Percentiles rank a stretch among this genome's conserved stretches.
phyloP scores from a whole-genome alignment of 2,329 filamentous ascomycete species.

The Talaromyces amestolkiae region DNA sequence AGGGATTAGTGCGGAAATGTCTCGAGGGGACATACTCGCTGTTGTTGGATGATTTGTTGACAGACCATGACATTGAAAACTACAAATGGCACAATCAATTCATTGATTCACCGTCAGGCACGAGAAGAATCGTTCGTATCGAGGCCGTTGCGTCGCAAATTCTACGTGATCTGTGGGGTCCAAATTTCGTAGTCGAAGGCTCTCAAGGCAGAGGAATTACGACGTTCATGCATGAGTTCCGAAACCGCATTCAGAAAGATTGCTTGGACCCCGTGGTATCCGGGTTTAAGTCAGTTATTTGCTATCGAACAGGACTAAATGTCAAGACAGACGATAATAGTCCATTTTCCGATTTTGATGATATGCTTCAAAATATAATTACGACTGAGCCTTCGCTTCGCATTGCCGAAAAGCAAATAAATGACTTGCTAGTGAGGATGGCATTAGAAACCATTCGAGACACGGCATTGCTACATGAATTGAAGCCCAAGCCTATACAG shows the following conservation, averaged over 20 bases:
- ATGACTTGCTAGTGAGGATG: conserved; percentile 66
- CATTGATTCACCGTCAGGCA: conserved; percentile 53
- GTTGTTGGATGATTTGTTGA: conserved; percentile 75
- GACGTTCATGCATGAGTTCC: conserved; percentile 35
- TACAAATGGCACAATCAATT: conserved; percentile 67
- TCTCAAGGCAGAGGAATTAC: conserved; percentile 24
- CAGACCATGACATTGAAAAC: conserved; percentile 54
- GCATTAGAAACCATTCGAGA: conserved; percentile 59
- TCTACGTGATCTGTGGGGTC: conserved; percentile 47
- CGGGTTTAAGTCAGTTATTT: conserved; percentile 80
- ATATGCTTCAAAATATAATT: conserved; percentile 30
- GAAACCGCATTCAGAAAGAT: conserved; percentile 51
- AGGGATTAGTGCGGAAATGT: conserved; percentile 62
- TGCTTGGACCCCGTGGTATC: conserved; percentile 67
- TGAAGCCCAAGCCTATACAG: conserved; percentile 68
- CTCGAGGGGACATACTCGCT: conserved; percentile 70
- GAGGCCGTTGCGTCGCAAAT: conserved; percentile 68
- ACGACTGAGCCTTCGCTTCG: conserved; percentile 32
- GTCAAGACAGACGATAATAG: conserved; percentile 49
- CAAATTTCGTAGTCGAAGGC: background rate
- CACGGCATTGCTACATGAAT: conserved; percentile 29
- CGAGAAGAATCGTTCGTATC: conserved; percentile 73
- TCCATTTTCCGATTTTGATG: conserved; percentile 16
- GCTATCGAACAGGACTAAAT: conserved; percentile 72
- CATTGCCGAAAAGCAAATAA: conserved; percentile 63